phyloP scores from a whole-genome alignment of 192 early-diverging fungal species.

The Glomus cerebriforme region DNA sequence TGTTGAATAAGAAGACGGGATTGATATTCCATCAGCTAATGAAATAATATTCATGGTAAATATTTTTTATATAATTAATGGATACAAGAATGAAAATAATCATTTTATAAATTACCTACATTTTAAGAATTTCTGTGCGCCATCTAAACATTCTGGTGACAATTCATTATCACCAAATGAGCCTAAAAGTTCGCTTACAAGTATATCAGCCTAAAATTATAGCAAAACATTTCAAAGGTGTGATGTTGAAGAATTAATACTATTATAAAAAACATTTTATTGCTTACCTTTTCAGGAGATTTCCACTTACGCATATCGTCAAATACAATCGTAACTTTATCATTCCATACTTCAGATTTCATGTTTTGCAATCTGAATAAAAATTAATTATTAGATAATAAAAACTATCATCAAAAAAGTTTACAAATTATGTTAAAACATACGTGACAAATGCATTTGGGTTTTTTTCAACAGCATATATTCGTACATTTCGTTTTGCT shows the following conservation, averaged over 20 bases:
- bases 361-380: conserved; percentile 66
- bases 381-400: conserved; percentile 16
- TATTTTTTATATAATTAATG: conserved; percentile 19
- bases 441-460: conserved; percentile 89
- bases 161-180: conserved; percentile 99
- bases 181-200: conserved; percentile 95
- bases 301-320: conserved; percentile 90
- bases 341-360: conserved; percentile 76
- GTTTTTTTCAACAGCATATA: conserved; percentile 97
- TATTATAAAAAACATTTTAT: not conserved
- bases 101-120: conserved; percentile 35
- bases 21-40: conserved; percentile 79
- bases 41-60: not conserved
- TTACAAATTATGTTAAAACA: conserved; percentile 30
- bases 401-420: not conserved
- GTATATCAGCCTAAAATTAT: conserved; percentile 71
- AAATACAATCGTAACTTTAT: conserved; percentile 79
- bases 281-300: conserved; percentile 60
- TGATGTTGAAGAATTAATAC: not conserved
- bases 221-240: not conserved
- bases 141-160: conserved; percentile 97
- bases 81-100: not conserved
- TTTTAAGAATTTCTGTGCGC: conserved; percentile 79
- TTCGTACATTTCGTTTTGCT: conserved; percentile 56
- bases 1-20: conserved; percentile 84